phyloP scores from a whole-genome alignment of 2,329 filamentous ascomycete species.

The Trichoderma sp. region DNA sequence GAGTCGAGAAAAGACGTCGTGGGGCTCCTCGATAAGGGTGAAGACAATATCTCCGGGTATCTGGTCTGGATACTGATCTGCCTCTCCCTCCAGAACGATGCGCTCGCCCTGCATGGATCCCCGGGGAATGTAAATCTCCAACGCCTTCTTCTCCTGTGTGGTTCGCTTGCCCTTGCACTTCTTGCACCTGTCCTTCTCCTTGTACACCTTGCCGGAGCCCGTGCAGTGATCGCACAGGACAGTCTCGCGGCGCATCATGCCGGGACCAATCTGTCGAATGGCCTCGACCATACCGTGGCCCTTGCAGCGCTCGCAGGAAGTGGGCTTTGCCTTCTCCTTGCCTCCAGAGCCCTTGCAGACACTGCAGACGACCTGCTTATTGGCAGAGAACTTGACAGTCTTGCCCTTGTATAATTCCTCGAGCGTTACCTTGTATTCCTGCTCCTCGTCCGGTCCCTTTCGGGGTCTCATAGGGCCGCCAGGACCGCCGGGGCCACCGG shows the following conservation, averaged over 20 bases:
- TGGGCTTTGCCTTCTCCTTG: constrained; percentile 85
- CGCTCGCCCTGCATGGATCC: constrained; percentile 84
- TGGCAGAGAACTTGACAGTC: constrained; percentile 93
- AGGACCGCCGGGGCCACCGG: constrained; percentile 44
- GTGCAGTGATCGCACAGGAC: constrained; percentile 80
- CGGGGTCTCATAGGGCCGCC: constrained; percentile 58
- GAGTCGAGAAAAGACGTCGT: constrained; percentile 77
- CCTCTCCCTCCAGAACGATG: constrained; percentile 89
- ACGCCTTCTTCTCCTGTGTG: constrained; percentile 82
- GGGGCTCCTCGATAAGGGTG: constrained; percentile 75
- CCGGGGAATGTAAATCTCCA: constrained; percentile 93
- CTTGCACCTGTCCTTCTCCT: constrained; percentile 97
- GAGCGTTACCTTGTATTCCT: constrained; percentile 84
- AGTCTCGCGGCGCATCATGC: constrained; percentile 77
- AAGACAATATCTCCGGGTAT: constrained; percentile 93
- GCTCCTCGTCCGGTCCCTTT: constrained; percentile 79
- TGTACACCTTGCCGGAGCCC: constrained; percentile 81
- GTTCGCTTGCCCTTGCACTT: constrained; percentile 95
- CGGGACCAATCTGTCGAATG: constrained; percentile 80
- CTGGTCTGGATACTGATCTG: constrained; percentile 86
- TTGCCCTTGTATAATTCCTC: constrained; percentile 99
- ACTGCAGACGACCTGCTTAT: constrained; percentile 87
- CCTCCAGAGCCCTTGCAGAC: constrained; percentile 86
- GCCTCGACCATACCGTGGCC: constrained; percentile 76
- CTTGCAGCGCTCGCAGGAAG: constrained; percentile 79